Percentiles rank a stretch among this genome's conserved stretches.
Conservation (phyloP, 306 rosid species). For the Vicia faba region DNA sequence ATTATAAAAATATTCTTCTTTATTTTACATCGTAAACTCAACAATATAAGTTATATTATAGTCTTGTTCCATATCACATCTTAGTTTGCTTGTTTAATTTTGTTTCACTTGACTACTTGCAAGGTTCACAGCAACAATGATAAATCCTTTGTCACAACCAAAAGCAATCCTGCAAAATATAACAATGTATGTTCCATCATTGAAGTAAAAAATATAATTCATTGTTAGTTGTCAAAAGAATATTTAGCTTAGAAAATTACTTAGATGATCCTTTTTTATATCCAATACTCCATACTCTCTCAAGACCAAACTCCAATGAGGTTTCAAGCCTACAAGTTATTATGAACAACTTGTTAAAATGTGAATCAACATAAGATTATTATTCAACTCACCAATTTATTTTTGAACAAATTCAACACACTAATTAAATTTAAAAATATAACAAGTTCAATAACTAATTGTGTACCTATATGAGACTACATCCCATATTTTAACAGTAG, state of each 20-base stretch:
- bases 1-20: background rate
- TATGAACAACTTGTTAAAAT: background rate
- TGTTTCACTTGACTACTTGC: slow-evolving; percentile 18
- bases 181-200: slow-evolving; percentile 5
- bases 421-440: too few relatives aligned
- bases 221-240: slow-evolving; percentile 11
- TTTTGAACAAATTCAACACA: too few relatives aligned
- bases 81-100: background rate
- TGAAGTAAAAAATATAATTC: background rate
- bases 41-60: background rate
- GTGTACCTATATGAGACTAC: slow-evolving; percentile 44
- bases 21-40: background rate
- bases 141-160: slow-evolving; percentile 62
- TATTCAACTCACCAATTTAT: background rate
- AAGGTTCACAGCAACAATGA: slow-evolving; percentile 36
- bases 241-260: slow-evolving; percentile 40
- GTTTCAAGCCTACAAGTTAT: slow-evolving; percentile 45
- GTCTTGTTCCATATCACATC: slow-evolving; percentile 4
- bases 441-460: background rate
- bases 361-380: background rate
- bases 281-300: slow-evolving; percentile 68
- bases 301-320: slow-evolving; percentile 50
- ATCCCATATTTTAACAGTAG: slow-evolving; percentile 55
- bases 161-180: slow-evolving; percentile 50
- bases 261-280: slow-evolving; percentile 48